Base-by-base conservation (phyloP, 495 filamentous ascomycete species). In the Xylaria cubensis region DNA sequence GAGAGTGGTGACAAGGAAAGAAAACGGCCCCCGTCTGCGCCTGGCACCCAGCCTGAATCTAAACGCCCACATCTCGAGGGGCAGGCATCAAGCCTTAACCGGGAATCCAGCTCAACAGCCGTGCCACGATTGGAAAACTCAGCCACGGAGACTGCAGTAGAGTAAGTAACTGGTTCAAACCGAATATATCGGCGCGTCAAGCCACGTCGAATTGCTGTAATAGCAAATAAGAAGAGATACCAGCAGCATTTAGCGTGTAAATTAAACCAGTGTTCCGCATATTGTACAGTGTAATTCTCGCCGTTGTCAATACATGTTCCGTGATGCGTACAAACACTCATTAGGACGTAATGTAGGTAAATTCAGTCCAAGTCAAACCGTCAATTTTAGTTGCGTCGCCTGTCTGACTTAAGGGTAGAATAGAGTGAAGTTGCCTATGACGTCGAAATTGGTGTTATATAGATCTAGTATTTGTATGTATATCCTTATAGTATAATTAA, bases 1-100 rank as follows among this genome's bases (percentile, higher is more conserved):
- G 81, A 80, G 62, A 75, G 80, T 39, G 75, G 76, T 15, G 86
- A 87, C 7, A 85, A 82, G 68, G 86, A 88, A 41, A 85, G 80
- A 66, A 88, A 88, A 63, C 80, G 84, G 3, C 81, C 84, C 0
- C 79, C 80, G 41, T 84, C 86, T 36, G 72, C 64, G 21, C 78
- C 74, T 12, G 74, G 81, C 15, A 64, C 69, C 0, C 78, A 79
- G 63, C 78, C 82, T 61, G 82, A 85, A 41, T 73, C 79, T 4
- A 86, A 86, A 72, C 77, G 84, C 21, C 77, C 77, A 32, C 84
- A 86, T 65, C 72, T 85, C 12, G 82, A 84, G 10, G 66, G 74
- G 17, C 73, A 68, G 41, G 72, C 64, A 5, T 55, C 74, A 41
- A 63, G 55, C 29, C 17, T 72, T 3, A 65, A 44, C 42, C 24